Evolutionary conservation across 2,329 filamentous ascomycete species (phyloP), one percentile per base, ranked within the genome.

Genomic region (Apiospora saccharicola): DNA sequence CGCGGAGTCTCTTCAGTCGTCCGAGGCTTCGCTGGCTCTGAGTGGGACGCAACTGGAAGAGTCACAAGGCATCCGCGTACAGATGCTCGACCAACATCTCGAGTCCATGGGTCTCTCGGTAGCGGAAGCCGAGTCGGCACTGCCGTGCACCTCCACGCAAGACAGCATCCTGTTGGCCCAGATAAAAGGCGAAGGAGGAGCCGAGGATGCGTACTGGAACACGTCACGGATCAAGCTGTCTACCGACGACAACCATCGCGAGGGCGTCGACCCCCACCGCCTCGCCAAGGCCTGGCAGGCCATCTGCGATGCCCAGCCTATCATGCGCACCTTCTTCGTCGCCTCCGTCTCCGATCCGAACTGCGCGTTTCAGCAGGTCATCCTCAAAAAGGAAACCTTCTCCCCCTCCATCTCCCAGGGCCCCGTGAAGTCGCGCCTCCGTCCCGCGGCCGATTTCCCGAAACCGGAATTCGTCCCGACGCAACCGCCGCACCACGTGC

Each of bases 141-240:
- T 67, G 22, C 64, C 64, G 22, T 67, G 64, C 37, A 43, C 64
- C 3, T 44, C 64, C 13, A 44, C 44, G 37, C 64, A 67, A 24
- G 64, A 67, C 10, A 37, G 64, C 37, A 67, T 67, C 1, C 64
- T 67, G 2, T 44, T 44, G 7, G 64, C 64, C 22, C 64, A 67
- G 64, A 44, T 67, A 4, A 24, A 14, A 16, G 37, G 37, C 2
- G 14, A 5, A 2, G 43, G 34, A 16, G 22, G 34, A 0, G 14
- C 7, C 3, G 24, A 37, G 4, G 64, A 44, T 7, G 64, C 43
- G 4, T 67, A 67, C 37, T 67, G 64, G 64, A 67, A 44, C 64
- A 67, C 37, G 2, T 14, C 43, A 2, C 34, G 22, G n/a, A 41
- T 67, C 34, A 67, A 67, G 14, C 3, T 67, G 22, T 43, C 64